Conservation (phyloP, 306 rosid species). For the Cicer pinnatifidum region DNA sequence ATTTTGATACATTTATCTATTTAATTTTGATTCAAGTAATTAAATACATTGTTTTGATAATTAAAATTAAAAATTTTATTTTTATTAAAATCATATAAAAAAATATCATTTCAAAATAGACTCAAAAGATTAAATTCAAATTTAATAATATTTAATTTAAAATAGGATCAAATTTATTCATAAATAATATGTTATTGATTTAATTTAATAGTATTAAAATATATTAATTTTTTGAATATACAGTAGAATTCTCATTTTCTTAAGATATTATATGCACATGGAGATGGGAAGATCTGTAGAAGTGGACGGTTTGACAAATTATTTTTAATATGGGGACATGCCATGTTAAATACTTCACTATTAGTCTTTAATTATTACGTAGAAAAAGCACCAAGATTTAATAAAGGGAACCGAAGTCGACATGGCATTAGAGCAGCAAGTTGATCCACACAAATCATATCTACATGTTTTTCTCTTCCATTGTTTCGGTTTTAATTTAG, state of each 20-base stretch:
- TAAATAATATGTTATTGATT: too few species aligned
- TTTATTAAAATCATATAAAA: too few species aligned
- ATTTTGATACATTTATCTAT: too few species aligned
- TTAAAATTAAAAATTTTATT: too few species aligned
- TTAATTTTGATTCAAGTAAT: too few species aligned
- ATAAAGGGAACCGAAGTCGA: constrained; percentile 45
- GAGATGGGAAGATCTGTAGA: constrained; percentile 23
- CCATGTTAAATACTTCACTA: constrained; percentile 54
- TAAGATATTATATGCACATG: constrained; percentile 26
- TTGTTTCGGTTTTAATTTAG: neutral
- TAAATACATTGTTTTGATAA: too few species aligned
- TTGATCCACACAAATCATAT: constrained; percentile 52
- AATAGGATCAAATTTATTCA: too few species aligned
- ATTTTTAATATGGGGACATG: constrained; percentile 44
- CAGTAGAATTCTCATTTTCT: neutral
- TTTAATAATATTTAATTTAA: too few species aligned
- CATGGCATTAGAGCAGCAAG: constrained; percentile 47
- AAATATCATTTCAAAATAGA: too few species aligned
- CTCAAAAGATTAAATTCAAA: too few species aligned
- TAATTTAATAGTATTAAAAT: too few species aligned
- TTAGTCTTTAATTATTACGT: constrained; percentile 7
- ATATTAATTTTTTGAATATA: too few species aligned
- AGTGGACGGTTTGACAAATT: constrained; percentile 54
- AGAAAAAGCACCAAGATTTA: constrained; percentile 32
- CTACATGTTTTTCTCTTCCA: constrained; percentile 20